These are phyloP conservation scores for Russula sp. DNA, from an alignment of 768 basidiomycete genomes.

Conservation along the genomic window DNA sequence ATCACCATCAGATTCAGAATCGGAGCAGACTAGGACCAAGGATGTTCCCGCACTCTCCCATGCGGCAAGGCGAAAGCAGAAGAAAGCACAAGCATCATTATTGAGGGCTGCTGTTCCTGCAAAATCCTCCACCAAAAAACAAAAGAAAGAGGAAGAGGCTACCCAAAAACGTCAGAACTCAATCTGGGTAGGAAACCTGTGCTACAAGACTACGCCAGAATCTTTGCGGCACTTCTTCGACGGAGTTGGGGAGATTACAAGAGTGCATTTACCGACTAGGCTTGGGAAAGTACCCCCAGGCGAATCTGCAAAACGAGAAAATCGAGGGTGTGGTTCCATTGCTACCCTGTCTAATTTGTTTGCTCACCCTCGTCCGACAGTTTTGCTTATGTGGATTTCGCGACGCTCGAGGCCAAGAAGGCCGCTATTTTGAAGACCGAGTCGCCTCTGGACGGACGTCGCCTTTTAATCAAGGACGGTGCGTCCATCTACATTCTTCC, in stretches of 20 bases:
- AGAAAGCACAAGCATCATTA: constrained; percentile 32
- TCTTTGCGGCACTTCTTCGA: constrained; percentile 66
- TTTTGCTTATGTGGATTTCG: constrained; percentile 96
- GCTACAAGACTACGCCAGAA: constrained; percentile 79
- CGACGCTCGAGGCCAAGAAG: constrained; percentile 61
- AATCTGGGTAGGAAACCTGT: constrained; percentile 93
- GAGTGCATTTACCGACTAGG: constrained; percentile 84
- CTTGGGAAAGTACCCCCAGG: constrained; percentile 34
- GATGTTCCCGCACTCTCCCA: constrained; percentile 61
- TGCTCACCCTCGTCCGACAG: constrained; percentile 32
- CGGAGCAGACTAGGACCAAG: constrained; percentile 14
- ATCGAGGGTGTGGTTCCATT: constrained; percentile 50
- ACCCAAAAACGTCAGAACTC: constrained; percentile 64
- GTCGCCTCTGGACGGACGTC: constrained; percentile 72
- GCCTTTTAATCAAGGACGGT: constrained; percentile 92
- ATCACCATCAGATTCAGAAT: constrained; percentile 24
- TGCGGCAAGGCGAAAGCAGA: constrained; percentile 60
- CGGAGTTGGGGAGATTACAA: constrained; percentile 63
- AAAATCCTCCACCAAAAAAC: constrained; percentile 24
- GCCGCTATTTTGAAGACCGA: constrained; percentile 80
- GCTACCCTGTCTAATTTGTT: constrained; percentile 11
- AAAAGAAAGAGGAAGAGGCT: constrained; percentile 33
- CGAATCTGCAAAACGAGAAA: constrained; percentile 47
- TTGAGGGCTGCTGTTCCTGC: constrained; percentile 26
- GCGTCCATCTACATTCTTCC: constrained; percentile 23